A percentile compares a stretch with the other conserved stretches of the same genome.
Conservation (phyloP, 1,284 basidiomycete species). For the Anthracocystis walkeri region DNA sequence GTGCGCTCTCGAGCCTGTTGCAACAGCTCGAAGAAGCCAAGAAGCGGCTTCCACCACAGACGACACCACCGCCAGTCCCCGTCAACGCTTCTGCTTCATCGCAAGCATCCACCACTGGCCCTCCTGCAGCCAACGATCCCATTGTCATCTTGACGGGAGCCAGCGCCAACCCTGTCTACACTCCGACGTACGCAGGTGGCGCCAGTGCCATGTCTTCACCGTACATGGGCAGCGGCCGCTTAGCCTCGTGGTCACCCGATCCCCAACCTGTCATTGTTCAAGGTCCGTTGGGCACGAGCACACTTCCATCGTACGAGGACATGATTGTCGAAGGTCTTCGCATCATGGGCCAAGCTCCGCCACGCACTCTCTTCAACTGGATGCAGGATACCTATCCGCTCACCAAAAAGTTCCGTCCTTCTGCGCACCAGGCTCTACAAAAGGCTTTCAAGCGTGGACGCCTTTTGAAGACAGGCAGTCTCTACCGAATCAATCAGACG, state of each 20-base stretch:
- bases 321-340: constrained; percentile 64
- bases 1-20: constrained; percentile 32
- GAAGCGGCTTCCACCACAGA: constrained; percentile 19
- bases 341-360: constrained; percentile 57
- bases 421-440: constrained; percentile 66
- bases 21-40: constrained; percentile 48
- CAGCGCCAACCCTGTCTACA: constrained; percentile 44
- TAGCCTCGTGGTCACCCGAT: constrained; percentile 38
- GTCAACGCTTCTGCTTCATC: constrained; percentile 9
- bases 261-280: constrained; percentile 48
- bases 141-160: constrained; percentile 48
- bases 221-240: constrained; percentile 2
- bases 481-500: constrained; percentile 64
- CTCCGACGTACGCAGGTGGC: constrained; percentile 22
- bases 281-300: constrained; percentile 52
- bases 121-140: constrained; percentile 25
- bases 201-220: constrained; percentile 2
- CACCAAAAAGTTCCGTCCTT: constrained; percentile 67
- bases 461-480: constrained; percentile 62
- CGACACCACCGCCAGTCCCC: constrained; percentile 11
- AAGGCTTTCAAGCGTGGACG: constrained; percentile 67
- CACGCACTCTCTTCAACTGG: constrained; percentile 62
- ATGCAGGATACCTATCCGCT: constrained; percentile 65
- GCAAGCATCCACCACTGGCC: not conserved
- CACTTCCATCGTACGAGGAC: constrained; percentile 64